phyloP scores from a whole-genome alignment of 2,329 filamentous ascomycete genomes.

The Clonostachys byssicola region DNA sequence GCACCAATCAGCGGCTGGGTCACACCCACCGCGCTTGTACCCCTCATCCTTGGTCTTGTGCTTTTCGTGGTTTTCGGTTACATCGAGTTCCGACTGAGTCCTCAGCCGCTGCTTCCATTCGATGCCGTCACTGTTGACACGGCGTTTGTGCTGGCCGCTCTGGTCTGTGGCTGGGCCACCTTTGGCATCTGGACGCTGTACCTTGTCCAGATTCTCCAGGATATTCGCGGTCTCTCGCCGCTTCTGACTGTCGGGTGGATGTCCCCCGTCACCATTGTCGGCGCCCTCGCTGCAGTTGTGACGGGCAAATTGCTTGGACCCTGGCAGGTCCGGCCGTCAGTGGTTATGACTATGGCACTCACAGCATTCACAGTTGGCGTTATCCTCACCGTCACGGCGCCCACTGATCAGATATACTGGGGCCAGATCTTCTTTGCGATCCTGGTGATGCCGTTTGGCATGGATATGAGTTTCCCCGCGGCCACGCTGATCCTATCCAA shows the following conservation, averaged over 20 bases:
- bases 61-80: constrained; percentile 51
- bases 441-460: constrained; percentile 56
- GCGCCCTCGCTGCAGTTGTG: constrained; percentile 37
- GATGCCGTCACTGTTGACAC: constrained; percentile 34
- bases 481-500: constrained; percentile 58
- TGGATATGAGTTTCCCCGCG: constrained; percentile 65
- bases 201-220: constrained; percentile 41
- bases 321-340: constrained; percentile 21
- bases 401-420: constrained; percentile 59
- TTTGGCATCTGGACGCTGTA: constrained; percentile 54
- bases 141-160: constrained; percentile 52
- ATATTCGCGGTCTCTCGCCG: constrained; percentile 32
- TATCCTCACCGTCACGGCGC: constrained; percentile 38
- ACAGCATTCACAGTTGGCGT: constrained; percentile 35
- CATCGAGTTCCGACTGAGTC: constrained; percentile 43
- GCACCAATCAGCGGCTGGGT: constrained; percentile 56
- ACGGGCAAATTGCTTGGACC: constrained; percentile 36
- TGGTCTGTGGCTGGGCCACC: constrained; percentile 48
- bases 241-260: constrained; percentile 39
- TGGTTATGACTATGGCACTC: constrained; percentile 39
- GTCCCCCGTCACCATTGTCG: constrained; percentile 35
- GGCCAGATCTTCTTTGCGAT: constrained; percentile 54
- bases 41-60: constrained; percentile 52
- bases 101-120: constrained; percentile 54
- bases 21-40: constrained; percentile 47